Conservation (phyloP, 2,329 filamentous ascomycete species). For the Magnaporthales sp. region DNA sequence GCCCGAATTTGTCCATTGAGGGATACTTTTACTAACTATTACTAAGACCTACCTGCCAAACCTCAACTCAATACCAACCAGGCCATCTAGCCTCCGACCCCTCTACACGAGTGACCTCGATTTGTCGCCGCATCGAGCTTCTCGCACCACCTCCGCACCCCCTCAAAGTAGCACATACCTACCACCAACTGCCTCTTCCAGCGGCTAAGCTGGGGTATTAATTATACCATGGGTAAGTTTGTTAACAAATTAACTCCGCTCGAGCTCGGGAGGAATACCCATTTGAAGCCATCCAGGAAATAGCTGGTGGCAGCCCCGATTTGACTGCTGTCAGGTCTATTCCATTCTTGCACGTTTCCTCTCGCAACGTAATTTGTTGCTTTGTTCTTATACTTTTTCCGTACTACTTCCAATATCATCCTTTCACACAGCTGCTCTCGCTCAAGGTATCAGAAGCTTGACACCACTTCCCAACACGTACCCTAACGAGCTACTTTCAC, state of each 20-base stretch:
- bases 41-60: neutral
- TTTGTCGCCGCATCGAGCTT: neutral
- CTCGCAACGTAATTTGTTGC: neutral
- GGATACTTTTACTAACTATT: neutral
- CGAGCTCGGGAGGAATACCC: neutral
- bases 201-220: neutral
- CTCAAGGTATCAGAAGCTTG: neutral
- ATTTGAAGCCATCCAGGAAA: neutral
- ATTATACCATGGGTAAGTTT: neutral
- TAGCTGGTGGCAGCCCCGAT: neutral
- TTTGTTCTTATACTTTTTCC: neutral
- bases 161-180: neutral
- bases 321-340: neutral
- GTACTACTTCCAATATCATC: neutral
- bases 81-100: neutral
- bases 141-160: constrained; percentile 1
- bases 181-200: neutral
- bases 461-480: neutral
- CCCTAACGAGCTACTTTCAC: neutral
- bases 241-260: neutral
- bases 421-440: neutral
- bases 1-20: neutral
- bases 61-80: neutral
- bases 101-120: neutral
- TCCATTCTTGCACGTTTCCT: neutral